These are phyloP conservation scores for Achlya hypogyna DNA, from an alignment of 352 stramenopile genomes.

Conservation along the genomic window DNA sequence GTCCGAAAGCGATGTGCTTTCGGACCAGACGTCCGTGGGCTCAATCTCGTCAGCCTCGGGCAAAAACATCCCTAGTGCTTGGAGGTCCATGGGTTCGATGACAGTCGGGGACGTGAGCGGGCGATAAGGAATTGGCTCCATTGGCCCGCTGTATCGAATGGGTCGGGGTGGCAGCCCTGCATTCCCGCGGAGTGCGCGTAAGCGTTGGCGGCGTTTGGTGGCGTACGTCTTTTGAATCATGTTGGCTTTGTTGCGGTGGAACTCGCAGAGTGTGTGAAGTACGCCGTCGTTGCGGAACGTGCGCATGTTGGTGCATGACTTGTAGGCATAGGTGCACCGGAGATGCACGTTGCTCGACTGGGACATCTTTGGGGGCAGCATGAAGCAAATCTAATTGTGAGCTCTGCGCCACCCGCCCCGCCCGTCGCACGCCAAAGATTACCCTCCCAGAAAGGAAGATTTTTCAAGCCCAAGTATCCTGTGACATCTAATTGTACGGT, in stretches of 20 bases:
- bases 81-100: background rate
- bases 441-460: background rate
- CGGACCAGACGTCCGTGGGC: background rate
- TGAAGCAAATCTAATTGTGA: background rate
- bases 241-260: conserved; percentile 10
- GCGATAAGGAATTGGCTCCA: conserved; percentile 1
- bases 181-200: background rate
- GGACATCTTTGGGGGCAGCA: background rate
- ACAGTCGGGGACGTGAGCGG: background rate
- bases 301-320: conserved; percentile 6
- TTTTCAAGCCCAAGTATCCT: background rate
- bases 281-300: background rate
- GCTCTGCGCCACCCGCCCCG: background rate
- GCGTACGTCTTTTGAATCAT: conserved; percentile 11
- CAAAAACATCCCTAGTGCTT: background rate
- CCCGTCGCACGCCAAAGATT: background rate
- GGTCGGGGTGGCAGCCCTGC: background rate
- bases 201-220: background rate
- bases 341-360: background rate
- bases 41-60: background rate
- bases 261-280: conserved; percentile 4
- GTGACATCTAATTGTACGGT: background rate
- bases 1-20: background rate
- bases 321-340: conserved; percentile 8
- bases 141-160: background rate